Base-by-base conservation (phyloP, 1,139 yeast species). In the Candida anutae region DNA sequence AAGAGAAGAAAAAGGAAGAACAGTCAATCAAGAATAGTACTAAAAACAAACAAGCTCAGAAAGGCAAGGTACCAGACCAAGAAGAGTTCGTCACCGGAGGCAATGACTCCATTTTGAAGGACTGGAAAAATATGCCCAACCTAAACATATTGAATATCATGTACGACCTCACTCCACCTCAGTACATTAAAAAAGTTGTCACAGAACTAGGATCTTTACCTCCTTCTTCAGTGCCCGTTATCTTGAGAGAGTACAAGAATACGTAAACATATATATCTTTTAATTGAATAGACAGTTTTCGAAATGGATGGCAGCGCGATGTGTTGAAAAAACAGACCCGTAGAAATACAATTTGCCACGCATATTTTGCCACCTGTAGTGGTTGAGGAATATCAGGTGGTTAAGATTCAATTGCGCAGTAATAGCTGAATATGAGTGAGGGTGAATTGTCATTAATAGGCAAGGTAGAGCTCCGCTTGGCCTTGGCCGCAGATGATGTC, bases 141-240 rank as follows among this genome's bases (percentile, higher is more conserved):
- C 66, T 88, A 50, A 82, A 80, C 49, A 71, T 87, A 24, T 73
- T 87, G 46, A 85, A 85, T 48, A 77, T 90, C 39, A 71, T 90
- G 71, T 93, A 85, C 54, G 99, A 90, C 55, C 69, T 90, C 43
- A 88, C 97, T 2, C 97, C 96, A 21, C 95, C 95, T 13, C 87
- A 79, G 40, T 84, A 83, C 45, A 85, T 90, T 44, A 87, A 88
- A 52, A 90, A 93, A 61, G 88, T 93, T 34, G 84, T 93, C 28
- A 90, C 98, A 2, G 99, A 90, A 51, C 74, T 88, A 38, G 99
- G 99, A 15, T 85, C 95, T 4, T 67, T 93, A 40, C 98, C 98
- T 5, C 95, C 98, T 24, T 83, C 95, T 6, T 85, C 97, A 2
- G 97, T 90, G 35, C 98, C 98, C 17, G 97, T 90, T 24, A 85